Evolutionary conservation across 2,329 filamentous ascomycete genomes (phyloP), one percentile per base, ranked within the genome.

Genomic region (Phaeosphaeria sp.): DNA sequence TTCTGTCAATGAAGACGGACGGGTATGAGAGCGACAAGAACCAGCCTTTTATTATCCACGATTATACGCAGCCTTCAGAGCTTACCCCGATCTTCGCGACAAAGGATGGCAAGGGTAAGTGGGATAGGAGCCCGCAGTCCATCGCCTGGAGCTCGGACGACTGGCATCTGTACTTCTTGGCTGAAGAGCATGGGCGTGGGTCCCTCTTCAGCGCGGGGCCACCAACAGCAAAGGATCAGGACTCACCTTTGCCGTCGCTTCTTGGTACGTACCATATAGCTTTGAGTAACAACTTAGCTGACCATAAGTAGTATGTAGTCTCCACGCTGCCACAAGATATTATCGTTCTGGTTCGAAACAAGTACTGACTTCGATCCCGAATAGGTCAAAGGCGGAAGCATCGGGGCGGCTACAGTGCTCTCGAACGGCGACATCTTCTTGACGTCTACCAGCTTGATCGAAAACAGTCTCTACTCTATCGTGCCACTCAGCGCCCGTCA

Each of bases 11-110:
- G 93, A 84, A 86, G 61, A 84, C 84, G 55, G 83, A 86, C 51
- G 87, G 89, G 57, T 96, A 97, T 73, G 93, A 97, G 76, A 86
- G 89, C 17, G 92, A 97, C 79, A 90, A 90, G 74, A 84, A 89
- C 45, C 84, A 88, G 45, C 79, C 92, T 3, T 78, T 93, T 60
- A 78, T 92, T 2, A 75, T 91, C 6, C 84, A 86, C 1, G 84
- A 91, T 65, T 79, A 91, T 49, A 75, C 74, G 15, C 83, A 88
- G 58, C 77, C 87, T 9, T 80, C 79, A 57, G 84, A 84, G 57
- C 43, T 57, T 7, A 81, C 87, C 60, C 86, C 89, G 66, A 88
- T 89, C 59, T 89, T 86, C 67, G 78, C 83, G 57, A 86, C 86
- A 0, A 75, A 83, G 3, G 86, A 91, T 64, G 87, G 85, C n/a